phyloP scores from a whole-genome alignment of 2,329 filamentous ascomycete genomes.

The Aspergillus ruber region DNA sequence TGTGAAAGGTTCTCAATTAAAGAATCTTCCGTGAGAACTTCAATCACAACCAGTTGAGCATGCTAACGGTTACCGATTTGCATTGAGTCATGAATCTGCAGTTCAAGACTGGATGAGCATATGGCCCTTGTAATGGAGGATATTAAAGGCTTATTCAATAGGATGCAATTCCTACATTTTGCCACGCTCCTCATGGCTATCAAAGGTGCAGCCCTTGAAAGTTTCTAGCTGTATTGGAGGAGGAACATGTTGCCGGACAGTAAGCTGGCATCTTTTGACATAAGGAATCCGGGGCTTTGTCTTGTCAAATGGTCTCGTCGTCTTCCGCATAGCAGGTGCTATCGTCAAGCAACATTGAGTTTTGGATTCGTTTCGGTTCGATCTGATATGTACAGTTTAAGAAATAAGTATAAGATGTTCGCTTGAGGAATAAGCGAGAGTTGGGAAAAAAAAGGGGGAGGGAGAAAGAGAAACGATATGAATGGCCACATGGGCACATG shows the following conservation, averaged over 20 bases:
- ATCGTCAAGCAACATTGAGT: not conserved
- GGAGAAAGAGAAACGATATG: too few species aligned
- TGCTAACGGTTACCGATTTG: slow-evolving; percentile 12
- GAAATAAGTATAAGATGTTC: too few species aligned
- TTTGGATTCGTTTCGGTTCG: not conserved
- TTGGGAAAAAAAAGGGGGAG: too few species aligned
- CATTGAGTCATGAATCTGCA: slow-evolving; percentile 13
- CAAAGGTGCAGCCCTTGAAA: slow-evolving; percentile 4
- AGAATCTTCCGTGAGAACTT: slow-evolving; percentile 5
- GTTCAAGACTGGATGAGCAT: slow-evolving; percentile 6
- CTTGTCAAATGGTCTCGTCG: not conserved
- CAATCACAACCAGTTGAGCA: slow-evolving; percentile 14
- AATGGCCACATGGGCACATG: too few species aligned
- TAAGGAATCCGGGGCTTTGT: slow-evolving; percentile 14
- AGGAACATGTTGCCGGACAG: slow-evolving; percentile 9
- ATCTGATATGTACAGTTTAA: not conserved
- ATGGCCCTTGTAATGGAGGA: slow-evolving; percentile 12
- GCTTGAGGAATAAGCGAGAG: too few species aligned
- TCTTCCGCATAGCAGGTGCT: not conserved
- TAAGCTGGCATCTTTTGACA: slow-evolving; percentile 12
- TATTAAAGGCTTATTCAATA: slow-evolving; percentile 10
- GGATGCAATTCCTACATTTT: slow-evolving; percentile 11
- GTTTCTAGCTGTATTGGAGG: slow-evolving; percentile 10
- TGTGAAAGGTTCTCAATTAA: slow-evolving; percentile 1
- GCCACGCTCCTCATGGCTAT: slow-evolving; percentile 2